A percentile compares a stretch with the other conserved stretches of the same genome.
Evolutionary conservation across 148 eudicot genomes (phyloP).

Genomic region (Amaranthus hypochondriacus): DNA sequence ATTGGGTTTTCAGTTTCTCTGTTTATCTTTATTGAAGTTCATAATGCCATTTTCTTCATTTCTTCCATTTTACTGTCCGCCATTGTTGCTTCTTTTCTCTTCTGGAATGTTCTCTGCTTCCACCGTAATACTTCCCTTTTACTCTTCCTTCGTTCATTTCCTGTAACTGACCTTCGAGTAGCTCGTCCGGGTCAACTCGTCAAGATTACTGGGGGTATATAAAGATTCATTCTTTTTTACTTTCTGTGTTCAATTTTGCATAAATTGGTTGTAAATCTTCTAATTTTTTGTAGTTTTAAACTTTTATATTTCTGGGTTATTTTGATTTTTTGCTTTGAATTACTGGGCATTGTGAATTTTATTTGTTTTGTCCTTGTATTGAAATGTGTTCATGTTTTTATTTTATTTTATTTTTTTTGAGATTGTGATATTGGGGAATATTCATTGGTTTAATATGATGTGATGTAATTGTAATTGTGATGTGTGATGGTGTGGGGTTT

Average conservation of each 20-base stretch:
- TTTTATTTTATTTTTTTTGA: no score
- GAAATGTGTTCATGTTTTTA: not conserved
- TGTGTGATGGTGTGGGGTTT: no score
- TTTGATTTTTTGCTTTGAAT: not conserved
- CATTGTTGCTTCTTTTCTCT: slow-evolving; percentile 27
- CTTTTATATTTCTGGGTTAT: not conserved
- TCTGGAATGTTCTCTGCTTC: slow-evolving; percentile 34
- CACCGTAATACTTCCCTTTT: slow-evolving; percentile 25
- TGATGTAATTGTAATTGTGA: no score
- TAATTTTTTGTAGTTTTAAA: not conserved
- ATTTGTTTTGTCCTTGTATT: not conserved
- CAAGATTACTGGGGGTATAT: slow-evolving; percentile 55
- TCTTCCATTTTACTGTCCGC: slow-evolving; percentile 26
- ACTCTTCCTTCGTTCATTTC: slow-evolving; percentile 37
- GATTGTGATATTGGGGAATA: no score
- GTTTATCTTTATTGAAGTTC: slow-evolving; percentile 38
- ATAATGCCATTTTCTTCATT: slow-evolving; percentile 38
- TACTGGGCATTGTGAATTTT: not conserved
- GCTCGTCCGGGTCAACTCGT: slow-evolving; percentile 49
- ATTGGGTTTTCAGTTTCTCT: slow-evolving; percentile 35
- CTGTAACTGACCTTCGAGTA: slow-evolving; percentile 39
- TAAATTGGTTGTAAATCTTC: no score
- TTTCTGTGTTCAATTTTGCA: not conserved
- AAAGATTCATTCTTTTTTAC: not conserved
- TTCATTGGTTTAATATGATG: no score